Evolutionary conservation across 73 alveolate genomes (phyloP), one percentile per base, ranked within the genome.

Genomic region (Uronychia binucleata): DNA sequence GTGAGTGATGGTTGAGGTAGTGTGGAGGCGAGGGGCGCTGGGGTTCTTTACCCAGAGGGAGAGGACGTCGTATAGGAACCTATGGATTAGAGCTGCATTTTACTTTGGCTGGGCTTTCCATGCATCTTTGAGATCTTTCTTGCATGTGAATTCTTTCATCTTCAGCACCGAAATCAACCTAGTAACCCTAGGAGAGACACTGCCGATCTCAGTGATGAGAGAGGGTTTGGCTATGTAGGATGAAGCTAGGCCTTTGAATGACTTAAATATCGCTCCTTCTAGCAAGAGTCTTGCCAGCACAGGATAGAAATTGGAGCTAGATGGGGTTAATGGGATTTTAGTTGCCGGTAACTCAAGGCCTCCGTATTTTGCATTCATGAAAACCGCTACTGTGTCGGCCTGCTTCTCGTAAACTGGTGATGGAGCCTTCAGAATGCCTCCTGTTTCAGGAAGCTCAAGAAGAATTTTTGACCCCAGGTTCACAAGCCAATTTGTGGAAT

Each of bases 401-500:
- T 13, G 80, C 88, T 30, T 30, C 1, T 58, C 59, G 29, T 29
- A 86, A 59, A 79, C 58, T 35, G 34, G 76, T 0, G 58, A 30
- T 14, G 83, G 83, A 58, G 74, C 29, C 59, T 57, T 26, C 26
- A 11, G 0, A 59, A 78, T 59, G 31, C 27, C 31, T 30, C 79
- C 59, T 28, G 83, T 77, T 78, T 82, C 75, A 30, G 28, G 77
- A 33, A 14, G 80, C 35, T 79, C 31, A 19, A 28, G 59, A 0
- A 78, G 79, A 19, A 28, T 28, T 33, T 57, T 8, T 57, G 79
- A 79, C 33, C 59, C 77, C 31, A 86, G 74, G 28, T 86, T 59
- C 34, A 29, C 28, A 57, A 86, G 57, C 92, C 92, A 86, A 33
- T 32, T 79, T 35, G 75, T 26, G 26, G 77, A 31, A 25, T 60